phyloP scores from a whole-genome alignment of 768 basidiomycete genomes.

The Boletus insuetus region DNA sequence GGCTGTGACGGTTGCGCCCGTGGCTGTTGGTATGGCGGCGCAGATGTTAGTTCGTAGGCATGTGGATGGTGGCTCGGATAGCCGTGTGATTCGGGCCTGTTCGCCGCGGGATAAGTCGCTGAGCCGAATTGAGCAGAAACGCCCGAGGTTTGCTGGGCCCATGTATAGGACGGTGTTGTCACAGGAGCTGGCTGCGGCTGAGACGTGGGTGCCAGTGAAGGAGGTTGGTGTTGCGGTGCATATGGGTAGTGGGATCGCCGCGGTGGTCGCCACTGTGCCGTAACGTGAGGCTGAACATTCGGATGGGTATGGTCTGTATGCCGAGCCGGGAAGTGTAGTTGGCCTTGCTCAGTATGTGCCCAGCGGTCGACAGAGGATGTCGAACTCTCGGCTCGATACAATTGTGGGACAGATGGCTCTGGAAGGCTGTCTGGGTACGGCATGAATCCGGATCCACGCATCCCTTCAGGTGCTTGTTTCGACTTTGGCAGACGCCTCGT shows the following conservation, averaged over 20 bases:
- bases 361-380: conserved; percentile 16
- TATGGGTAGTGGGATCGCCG: conserved; percentile 29
- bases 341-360: conserved; percentile 17
- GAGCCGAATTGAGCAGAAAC: conserved; percentile 5
- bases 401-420: conserved; percentile 2
- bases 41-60: conserved; percentile 15
- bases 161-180: conserved; percentile 14
- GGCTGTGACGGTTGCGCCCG: conserved; percentile 3
- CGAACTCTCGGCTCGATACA: conserved; percentile 16
- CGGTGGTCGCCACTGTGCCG: conserved; percentile 29
- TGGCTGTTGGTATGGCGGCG: not conserved
- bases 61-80: conserved; percentile 16
- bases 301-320: conserved; percentile 5
- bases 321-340: not conserved
- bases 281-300: conserved; percentile 7
- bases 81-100: conserved; percentile 6
- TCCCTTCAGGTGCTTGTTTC: conserved; percentile 8
- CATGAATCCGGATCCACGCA: conserved; percentile 2
- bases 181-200: conserved; percentile 2
- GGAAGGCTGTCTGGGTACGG: not conserved
- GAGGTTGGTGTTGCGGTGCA: conserved; percentile 14
- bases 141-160: conserved; percentile 9
- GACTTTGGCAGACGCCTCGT: conserved; percentile 35
- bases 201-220: conserved; percentile 4
- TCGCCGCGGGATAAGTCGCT: conserved; percentile 9